A percentile compares a stretch with the other conserved stretches of the same genome.
phyloP scores from a whole-genome alignment of 139 green algal species.

The Micractinium sp. region DNA sequence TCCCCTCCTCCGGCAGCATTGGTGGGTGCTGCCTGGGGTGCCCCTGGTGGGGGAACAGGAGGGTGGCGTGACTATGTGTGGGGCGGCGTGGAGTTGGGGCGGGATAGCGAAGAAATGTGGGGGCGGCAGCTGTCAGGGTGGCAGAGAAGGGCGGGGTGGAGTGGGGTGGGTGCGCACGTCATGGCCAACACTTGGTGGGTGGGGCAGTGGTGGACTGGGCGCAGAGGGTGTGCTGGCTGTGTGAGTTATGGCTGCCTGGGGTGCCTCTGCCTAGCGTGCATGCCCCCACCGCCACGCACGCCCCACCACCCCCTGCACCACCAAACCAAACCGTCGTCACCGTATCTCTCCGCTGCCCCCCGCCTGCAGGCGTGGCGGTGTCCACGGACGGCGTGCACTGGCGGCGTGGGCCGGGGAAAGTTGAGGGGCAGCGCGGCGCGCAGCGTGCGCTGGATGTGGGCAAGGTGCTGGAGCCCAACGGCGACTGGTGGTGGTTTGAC shows the following conservation, averaged over 20 bases:
- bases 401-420: constrained; percentile 52
- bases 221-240: background rate
- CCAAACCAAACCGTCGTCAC: too few relatives aligned
- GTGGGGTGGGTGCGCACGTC: too few relatives aligned
- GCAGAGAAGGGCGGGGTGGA: too few relatives aligned
- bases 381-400: constrained; percentile 79
- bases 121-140: too few relatives aligned
- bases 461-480: constrained; percentile 69
- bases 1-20: constrained; percentile 63
- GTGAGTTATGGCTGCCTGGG: background rate
- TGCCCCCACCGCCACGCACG: background rate
- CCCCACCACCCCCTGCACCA: background rate
- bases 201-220: background rate
- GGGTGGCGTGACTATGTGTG: too few relatives aligned
- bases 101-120: too few relatives aligned
- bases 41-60: too few relatives aligned
- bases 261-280: background rate
- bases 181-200: too few relatives aligned
- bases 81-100: too few relatives aligned
- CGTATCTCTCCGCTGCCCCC: too few relatives aligned
- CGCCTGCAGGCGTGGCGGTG: constrained; percentile 62
- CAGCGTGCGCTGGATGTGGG: constrained; percentile 69
- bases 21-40: constrained; percentile 45
- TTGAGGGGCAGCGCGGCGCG: constrained; percentile 60
- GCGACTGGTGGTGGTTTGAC: constrained; percentile 94